A percentile compares a stretch with the other conserved stretches of the same genome.
These are phyloP conservation scores for Vigna hirtella DNA, from an alignment of 306 rosid species.

Conservation along the genomic window DNA sequence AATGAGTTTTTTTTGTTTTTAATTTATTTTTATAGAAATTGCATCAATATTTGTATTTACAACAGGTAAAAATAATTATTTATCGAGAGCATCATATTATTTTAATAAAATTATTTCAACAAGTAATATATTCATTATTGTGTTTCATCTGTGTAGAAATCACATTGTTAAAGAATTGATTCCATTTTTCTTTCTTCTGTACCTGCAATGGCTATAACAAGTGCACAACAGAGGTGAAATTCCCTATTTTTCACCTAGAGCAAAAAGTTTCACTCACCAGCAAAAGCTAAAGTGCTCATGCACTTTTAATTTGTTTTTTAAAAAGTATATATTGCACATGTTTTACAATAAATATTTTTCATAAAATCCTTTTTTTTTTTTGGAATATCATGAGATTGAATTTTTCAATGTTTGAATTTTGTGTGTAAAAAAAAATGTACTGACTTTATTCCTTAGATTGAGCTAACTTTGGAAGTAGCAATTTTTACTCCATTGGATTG, in stretches of 20 bases:
- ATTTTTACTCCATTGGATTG: background rate
- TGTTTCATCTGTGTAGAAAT: too few species aligned
- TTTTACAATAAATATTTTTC: too few species aligned
- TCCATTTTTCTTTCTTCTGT: constrained; percentile 7
- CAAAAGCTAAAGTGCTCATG: constrained; percentile 2
- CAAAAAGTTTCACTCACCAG: background rate
- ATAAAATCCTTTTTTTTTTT: too few species aligned
- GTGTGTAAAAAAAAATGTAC: background rate
- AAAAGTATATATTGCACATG: background rate
- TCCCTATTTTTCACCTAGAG: constrained; percentile 6
- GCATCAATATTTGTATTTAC: too few species aligned
- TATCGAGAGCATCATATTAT: too few species aligned
- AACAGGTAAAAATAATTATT: too few species aligned
- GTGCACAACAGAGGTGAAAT: constrained; percentile 2
- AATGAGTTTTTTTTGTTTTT: too few species aligned
- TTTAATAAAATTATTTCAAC: too few species aligned
- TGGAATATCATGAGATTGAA: too few species aligned
- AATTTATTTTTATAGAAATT: too few species aligned
- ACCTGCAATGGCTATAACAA: constrained; percentile 1
- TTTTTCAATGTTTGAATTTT: background rate
- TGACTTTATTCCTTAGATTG: too few species aligned
- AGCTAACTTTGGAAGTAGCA: background rate
- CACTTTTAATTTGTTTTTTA: background rate
- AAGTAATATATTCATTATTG: too few species aligned
- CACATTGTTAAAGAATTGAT: background rate